Evolutionary conservation across 768 basidiomycete species (phyloP), one percentile per base, ranked within the genome.

Genomic region (Trametes villosa): DNA sequence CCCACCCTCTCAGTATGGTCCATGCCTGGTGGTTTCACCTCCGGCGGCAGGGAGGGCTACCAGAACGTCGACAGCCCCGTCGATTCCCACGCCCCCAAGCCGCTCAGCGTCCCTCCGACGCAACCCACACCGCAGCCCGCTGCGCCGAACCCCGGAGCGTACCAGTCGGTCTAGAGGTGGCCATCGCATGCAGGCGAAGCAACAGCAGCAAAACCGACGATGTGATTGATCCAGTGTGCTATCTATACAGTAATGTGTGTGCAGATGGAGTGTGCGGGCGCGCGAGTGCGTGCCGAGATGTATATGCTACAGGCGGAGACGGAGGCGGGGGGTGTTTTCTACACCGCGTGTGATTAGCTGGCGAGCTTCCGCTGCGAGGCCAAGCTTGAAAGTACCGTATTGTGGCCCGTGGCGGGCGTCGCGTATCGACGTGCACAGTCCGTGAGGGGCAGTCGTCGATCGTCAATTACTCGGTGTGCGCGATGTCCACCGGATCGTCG

Each of bases 21-120:
- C 31, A 79, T 79, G 78, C 78, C 78, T 2, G 78, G 78, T 9
- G 77, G 76, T 9, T 77, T 77, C 66, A 71, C 74, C 22, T 74
- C 75, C 4, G 63, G 68, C 29, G 70, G 68, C 24, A 49, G 72
- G 38, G 73, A 73, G 7, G 77, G 76, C 12, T 78, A 78, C 53
- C 77, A 79, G 60, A 66, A 70, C 22, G 75, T 76, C 12, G 74
- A 74, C 45, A 75, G 72, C 51, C 59, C 71, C 18, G 65, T 65
- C 31, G 65, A 65, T n/a, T n/a, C n/a, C n/a, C n/a, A n/a, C 22
- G 48, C 60, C 9, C 71, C 70, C 34, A 63, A 67, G 29, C 66
- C 67, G 30, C 67, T 70, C 38, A 66, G 67, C 38, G 65, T 74
- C 22, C 62, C 62, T 4, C 42, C 61, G 8, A 57, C 63, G 20